Percentiles rank a stretch among this genome's conserved stretches.
Conservation (phyloP, 352 stramenopile genomes). For the Globisporangium abappressorium region DNA sequence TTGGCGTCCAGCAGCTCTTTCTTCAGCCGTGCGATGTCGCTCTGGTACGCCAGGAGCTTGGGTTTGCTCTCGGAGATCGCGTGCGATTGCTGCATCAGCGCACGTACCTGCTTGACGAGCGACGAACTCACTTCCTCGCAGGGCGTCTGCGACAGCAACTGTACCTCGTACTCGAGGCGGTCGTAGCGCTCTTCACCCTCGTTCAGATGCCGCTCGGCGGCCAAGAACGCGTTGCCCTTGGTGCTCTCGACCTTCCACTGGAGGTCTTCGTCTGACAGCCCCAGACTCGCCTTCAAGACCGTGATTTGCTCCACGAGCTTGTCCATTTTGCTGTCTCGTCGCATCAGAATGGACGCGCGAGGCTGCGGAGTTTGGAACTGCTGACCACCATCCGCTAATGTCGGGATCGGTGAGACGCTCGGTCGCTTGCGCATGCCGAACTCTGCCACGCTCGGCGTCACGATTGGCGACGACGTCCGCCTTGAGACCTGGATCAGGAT, state of each 20-base stretch:
- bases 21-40: conserved; percentile 37
- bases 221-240: conserved; percentile 69
- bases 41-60: conserved; percentile 27
- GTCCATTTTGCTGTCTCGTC: conserved; percentile 58
- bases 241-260: conserved; percentile 77
- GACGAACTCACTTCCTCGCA: conserved; percentile 51
- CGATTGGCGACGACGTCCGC: conserved; percentile 50
- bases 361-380: conserved; percentile 11
- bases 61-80: conserved; percentile 43
- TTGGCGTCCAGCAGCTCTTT: conserved; percentile 40
- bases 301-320: conserved; percentile 69
- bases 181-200: conserved; percentile 69
- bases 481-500: conserved; percentile 60
- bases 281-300: conserved; percentile 68
- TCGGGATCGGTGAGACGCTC: conserved; percentile 52
- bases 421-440: conserved; percentile 39
- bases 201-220: conserved; percentile 47
- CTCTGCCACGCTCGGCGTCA: conserved; percentile 25
- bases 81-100: conserved; percentile 34
- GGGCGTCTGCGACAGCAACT: conserved; percentile 45
- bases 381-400: neutral
- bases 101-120: conserved; percentile 35
- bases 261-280: conserved; percentile 73
- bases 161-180: conserved; percentile 60
- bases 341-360: conserved; percentile 27